Base-by-base conservation (phyloP, 176 grass and related monocot species). In the Poa pratensis region DNA sequence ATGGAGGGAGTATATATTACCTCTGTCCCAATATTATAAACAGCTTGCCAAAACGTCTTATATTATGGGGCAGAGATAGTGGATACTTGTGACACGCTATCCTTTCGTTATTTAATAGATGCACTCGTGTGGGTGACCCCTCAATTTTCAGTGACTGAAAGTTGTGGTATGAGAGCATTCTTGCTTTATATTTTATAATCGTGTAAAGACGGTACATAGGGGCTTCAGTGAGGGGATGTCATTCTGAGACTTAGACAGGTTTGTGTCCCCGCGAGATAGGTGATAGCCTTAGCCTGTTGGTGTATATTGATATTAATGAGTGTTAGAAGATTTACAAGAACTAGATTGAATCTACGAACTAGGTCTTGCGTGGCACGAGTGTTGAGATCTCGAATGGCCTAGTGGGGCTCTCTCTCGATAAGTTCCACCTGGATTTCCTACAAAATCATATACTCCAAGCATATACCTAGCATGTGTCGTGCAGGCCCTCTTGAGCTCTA, bases 11-110 rank as follows among this genome's bases (percentile, higher is more conserved):
- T 39, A 51, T 37, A 37, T 37, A 37, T 37, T 37, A 37, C 35
- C 35, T 37, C 35, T 5, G 3, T 37, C 35, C 35, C 35, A n/a
- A 34, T 34, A 34, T 34, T 34, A 34, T 34, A n/a, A n/a, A n/a
- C n/a, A n/a, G n/a, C n/a, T n/a, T n/a, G n/a, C n/a, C n/a, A n/a
- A n/a, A n/a, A n/a, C n/a, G n/a, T n/a, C n/a, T n/a, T n/a, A n/a
- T n/a, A n/a, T n/a, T n/a, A n/a, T n/a, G n/a, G n/a, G n/a, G n/a
- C n/a, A n/a, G n/a, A n/a, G n/a, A n/a, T n/a, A 37, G 5, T 37
- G 46, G 71, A 84, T 73, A 30, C 11, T 60, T 73, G 10, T 83
- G 10, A 27, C 6, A 19, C 26, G 15, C 77, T 62, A 68, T 89
- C 3, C 43, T 75, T 81, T 67, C 39, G 42, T 69, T 39, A 39